Evolutionary conservation across 2,329 filamentous ascomycete genomes (phyloP), one percentile per base, ranked within the genome.

Genomic region (Penicillium sp.): DNA sequence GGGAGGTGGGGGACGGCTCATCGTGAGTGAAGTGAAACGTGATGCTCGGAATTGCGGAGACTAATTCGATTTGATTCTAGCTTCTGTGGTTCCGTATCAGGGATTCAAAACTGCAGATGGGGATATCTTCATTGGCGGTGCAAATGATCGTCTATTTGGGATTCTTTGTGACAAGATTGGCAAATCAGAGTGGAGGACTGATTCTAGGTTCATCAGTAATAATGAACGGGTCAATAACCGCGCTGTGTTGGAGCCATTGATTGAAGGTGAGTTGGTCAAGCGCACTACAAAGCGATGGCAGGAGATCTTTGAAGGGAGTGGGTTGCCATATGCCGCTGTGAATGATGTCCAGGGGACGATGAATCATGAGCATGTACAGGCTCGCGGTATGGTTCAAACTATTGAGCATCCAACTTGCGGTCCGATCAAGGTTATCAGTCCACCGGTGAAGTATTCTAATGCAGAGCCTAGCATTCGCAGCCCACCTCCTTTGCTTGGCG

Each of bases 1-100:
- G 92, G 93, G 0, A 79, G 92, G 55, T 96, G 92, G 91, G 92
- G 92, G 9, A 97, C 92, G 4, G 91, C 91, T 37, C 93, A 97
- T 76, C 91, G 88, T 88, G 74, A 61, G 74, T 66, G 32, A 28
- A 35, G 31, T 37, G 4, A 13, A 2, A 6, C 15, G 15, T 18
- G 15, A 18, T 23, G 4, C 24, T 27, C 10, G 7, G 18, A 20
- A 37, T 10, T 12, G 5, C 9, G 15, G 9, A 18, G 33, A 12
- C 33, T 37, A 37, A 37, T 12, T 9, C 7, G 3, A 9, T 76
- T 56, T 23, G 20, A 3, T 42, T 15, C 9, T 50, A 90, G 87
- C 92, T 13, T 95, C 89, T 0, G 96, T 98, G 64, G 93, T 97
- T 0, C 93, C 93, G 0, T 98, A 98, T 68, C 84, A 86, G 62